These are phyloP conservation scores for Infundibulicybe gibba DNA, from an alignment of 768 basidiomycete genomes.

Conservation along the genomic window DNA sequence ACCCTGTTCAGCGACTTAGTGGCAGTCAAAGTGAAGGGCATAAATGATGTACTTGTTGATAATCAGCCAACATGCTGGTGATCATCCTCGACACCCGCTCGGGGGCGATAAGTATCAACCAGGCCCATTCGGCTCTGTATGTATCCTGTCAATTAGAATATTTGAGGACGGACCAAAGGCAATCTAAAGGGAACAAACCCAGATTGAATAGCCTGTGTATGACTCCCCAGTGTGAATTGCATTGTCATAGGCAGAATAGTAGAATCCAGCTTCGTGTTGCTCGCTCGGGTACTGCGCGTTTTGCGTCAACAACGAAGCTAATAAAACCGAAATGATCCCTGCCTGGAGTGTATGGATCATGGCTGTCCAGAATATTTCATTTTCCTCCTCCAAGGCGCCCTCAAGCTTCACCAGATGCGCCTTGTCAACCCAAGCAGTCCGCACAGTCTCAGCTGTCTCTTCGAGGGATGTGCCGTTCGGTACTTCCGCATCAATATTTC, in stretches of 20 bases:
- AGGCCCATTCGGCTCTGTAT: slow-evolving; percentile 76
- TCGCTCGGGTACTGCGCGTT: slow-evolving; percentile 69
- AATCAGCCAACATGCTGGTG: slow-evolving; percentile 78
- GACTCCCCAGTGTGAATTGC: slow-evolving; percentile 53
- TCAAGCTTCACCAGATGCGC: slow-evolving; percentile 46
- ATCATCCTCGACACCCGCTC: slow-evolving; percentile 77
- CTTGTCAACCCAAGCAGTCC: slow-evolving; percentile 56
- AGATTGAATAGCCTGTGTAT: slow-evolving; percentile 79
- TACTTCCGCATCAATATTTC: slow-evolving; percentile 44
- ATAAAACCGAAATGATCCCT: background rate
- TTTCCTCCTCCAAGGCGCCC: slow-evolving; percentile 44
- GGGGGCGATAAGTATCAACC: slow-evolving; percentile 73
- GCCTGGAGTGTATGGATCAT: slow-evolving; percentile 64
- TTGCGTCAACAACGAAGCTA: background rate
- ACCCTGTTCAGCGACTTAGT: slow-evolving; percentile 30
- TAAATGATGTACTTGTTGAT: slow-evolving; percentile 43
- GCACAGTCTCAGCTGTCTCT: slow-evolving; percentile 42
- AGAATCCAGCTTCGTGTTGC: slow-evolving; percentile 58
- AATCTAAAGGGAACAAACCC: slow-evolving; percentile 41
- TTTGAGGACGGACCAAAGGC: background rate
- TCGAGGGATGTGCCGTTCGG: slow-evolving; percentile 45
- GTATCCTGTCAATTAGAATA: slow-evolving; percentile 51
- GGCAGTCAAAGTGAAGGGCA: slow-evolving; percentile 7
- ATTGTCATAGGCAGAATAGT: slow-evolving; percentile 80
- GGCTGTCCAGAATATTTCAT: slow-evolving; percentile 54